Evolutionary conservation across 1,284 basidiomycete species (phyloP).

Genomic region (Athelia psychrophila): DNA sequence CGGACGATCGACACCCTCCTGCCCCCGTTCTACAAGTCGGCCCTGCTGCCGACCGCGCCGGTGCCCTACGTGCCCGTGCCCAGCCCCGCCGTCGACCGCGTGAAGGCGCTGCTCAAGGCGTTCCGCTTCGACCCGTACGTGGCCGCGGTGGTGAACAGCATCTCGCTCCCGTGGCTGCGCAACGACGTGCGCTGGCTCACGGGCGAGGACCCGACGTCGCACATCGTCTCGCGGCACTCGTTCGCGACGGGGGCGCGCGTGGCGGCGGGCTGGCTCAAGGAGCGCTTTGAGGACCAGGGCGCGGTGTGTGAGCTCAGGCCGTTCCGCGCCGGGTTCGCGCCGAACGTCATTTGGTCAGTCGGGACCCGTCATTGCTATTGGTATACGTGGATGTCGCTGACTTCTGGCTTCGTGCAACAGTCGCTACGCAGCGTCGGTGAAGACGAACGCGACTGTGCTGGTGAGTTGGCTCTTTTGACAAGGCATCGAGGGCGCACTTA

Average conservation of each 20-base stretch:
- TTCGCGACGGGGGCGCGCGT: conserved; percentile 66
- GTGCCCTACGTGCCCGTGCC: conserved; percentile 51
- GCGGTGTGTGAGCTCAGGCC: conserved; percentile 64
- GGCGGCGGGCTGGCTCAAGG: conserved; percentile 78
- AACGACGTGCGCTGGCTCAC: conserved; percentile 78
- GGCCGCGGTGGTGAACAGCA: conserved; percentile 59
- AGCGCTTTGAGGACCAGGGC: conserved; percentile 67
- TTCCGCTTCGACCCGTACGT: conserved; percentile 60
- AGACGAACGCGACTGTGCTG: conserved; percentile 63
- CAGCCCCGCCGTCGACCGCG: conserved; percentile 41
- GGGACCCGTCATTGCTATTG: conserved; percentile 2
- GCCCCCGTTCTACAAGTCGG: conserved; percentile 61
- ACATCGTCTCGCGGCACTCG: conserved; percentile 73
- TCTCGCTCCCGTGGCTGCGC: conserved; percentile 61
- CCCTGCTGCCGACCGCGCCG: conserved; percentile 46
- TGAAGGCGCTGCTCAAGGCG: conserved; percentile 44
- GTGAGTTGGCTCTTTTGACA: too few relatives aligned
- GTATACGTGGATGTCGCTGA: neutral
- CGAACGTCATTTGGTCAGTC: conserved; percentile 78
- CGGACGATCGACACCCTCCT: conserved; percentile 45
- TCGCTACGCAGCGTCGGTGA: conserved; percentile 46
- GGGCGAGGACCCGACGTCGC: conserved; percentile 68
- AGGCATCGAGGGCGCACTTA: too few relatives aligned
- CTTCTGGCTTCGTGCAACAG: conserved; percentile 29
- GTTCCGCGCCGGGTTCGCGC: conserved; percentile 74